Evolutionary conservation across 2,329 filamentous ascomycete species (phyloP).

Genomic region (Onygenales sp.): DNA sequence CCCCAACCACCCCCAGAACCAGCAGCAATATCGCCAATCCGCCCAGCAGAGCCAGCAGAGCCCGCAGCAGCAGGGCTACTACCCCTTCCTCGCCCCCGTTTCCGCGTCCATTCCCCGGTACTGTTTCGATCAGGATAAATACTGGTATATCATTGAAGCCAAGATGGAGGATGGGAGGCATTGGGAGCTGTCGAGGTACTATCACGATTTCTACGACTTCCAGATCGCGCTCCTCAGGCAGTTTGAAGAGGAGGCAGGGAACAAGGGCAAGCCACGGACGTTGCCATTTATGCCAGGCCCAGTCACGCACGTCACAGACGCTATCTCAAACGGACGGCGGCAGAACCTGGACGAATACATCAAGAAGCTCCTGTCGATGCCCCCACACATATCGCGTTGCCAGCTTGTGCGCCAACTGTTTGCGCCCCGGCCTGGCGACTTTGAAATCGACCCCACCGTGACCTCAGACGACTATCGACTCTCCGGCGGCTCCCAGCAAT

Average conservation of each 20-base stretch:
- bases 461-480: slow-evolving; percentile 54
- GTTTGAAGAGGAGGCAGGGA: slow-evolving; percentile 87
- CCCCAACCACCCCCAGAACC: slow-evolving; percentile 34
- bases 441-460: slow-evolving; percentile 65
- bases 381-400: slow-evolving; percentile 73
- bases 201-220: slow-evolving; percentile 98
- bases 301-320: slow-evolving; percentile 95
- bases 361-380: slow-evolving; percentile 77
- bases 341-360: slow-evolving; percentile 94
- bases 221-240: slow-evolving; percentile 88
- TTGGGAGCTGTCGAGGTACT: slow-evolving; percentile 90
- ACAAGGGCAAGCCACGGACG: slow-evolving; percentile 68
- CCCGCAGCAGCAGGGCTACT: slow-evolving; percentile 34
- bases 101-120: slow-evolving; percentile 82
- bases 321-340: slow-evolving; percentile 84
- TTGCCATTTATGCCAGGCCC: slow-evolving; percentile 97
- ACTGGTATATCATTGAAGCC: slow-evolving; percentile 96
- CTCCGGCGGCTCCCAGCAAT: slow-evolving; percentile 60
- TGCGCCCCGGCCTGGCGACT: slow-evolving; percentile 79
- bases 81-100: slow-evolving; percentile 57
- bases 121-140: slow-evolving; percentile 94
- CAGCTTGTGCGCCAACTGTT: slow-evolving; percentile 85
- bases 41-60: not conserved
- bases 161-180: slow-evolving; percentile 80
- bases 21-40: slow-evolving; percentile 21